These are phyloP conservation scores for Trichosporon coremiiforme DNA, from an alignment of 1,284 basidiomycete genomes.

Conservation along the genomic window DNA sequence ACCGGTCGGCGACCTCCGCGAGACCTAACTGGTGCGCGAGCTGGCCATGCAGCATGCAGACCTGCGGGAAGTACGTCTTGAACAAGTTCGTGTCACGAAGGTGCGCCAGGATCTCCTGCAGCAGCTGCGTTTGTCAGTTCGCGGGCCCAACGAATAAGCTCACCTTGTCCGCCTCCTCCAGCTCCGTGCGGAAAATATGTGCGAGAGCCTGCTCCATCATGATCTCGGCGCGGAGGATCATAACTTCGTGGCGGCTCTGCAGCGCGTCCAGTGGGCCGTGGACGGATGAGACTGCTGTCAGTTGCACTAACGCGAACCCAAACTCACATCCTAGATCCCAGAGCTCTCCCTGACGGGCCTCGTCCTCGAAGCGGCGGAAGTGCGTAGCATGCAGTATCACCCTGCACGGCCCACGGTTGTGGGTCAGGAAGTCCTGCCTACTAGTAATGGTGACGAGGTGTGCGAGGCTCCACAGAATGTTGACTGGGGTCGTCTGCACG, in stretches of 20 bases:
- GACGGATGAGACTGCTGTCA: slow-evolving; percentile 34
- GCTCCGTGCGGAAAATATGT: slow-evolving; percentile 38
- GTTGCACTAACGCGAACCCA: background rate
- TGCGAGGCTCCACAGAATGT: slow-evolving; percentile 39
- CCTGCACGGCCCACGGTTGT: slow-evolving; percentile 13
- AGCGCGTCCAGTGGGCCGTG: slow-evolving; percentile 38
- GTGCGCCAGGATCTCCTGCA: slow-evolving; percentile 31
- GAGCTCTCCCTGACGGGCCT: slow-evolving; percentile 40
- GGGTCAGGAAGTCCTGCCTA: slow-evolving; percentile 40
- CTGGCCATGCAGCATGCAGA: slow-evolving; percentile 46
- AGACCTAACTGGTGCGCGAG: slow-evolving; percentile 43
- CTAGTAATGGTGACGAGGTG: slow-evolving; percentile 42
- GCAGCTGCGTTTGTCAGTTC: slow-evolving; percentile 28
- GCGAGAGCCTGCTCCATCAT: slow-evolving; percentile 48
- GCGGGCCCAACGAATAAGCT: slow-evolving; percentile 11
- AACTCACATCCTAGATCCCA: slow-evolving; percentile 52
- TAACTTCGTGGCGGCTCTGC: slow-evolving; percentile 29
- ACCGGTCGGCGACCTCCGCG: slow-evolving; percentile 34
- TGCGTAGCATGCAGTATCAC: slow-evolving; percentile 37
- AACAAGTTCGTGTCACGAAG: slow-evolving; percentile 34
- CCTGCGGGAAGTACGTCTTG: slow-evolving; percentile 37
- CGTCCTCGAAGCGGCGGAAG: slow-evolving; percentile 33
- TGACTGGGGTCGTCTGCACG: slow-evolving; percentile 47
- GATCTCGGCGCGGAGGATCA: slow-evolving; percentile 39
- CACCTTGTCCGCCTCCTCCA: slow-evolving; percentile 37